Conservation (phyloP, 495 filamentous ascomycete genomes). For the Aspergillus sclerotioniger region DNA sequence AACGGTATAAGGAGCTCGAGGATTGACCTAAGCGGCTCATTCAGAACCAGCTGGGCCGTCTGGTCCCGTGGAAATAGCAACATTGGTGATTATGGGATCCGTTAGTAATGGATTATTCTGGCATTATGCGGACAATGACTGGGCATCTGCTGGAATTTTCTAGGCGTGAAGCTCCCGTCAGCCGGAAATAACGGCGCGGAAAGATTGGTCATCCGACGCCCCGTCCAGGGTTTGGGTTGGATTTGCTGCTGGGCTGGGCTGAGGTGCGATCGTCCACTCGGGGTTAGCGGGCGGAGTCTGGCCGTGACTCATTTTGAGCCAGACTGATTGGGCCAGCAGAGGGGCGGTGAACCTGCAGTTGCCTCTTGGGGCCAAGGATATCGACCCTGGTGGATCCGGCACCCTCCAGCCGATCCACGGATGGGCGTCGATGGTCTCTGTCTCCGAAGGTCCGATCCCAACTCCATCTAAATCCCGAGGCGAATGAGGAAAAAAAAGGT, state of each 20-base stretch:
- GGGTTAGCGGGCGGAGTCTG: constrained; percentile 7
- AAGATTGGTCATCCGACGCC: constrained; percentile 21
- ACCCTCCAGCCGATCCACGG: constrained; percentile 16
- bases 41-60: neutral
- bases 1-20: neutral
- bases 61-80: neutral
- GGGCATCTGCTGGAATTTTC: constrained; percentile 8
- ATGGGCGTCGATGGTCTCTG: constrained; percentile 4
- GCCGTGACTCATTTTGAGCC: constrained; percentile 12
- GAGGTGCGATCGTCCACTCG: constrained; percentile 6
- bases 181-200: constrained; percentile 13
- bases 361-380: constrained; percentile 1
- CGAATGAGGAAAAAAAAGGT: constrained; percentile 5
- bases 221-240: neutral
- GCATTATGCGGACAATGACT: neutral
- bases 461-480: constrained; percentile 13
- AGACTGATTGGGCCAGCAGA: constrained; percentile 4
- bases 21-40: neutral
- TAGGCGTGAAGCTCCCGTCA: neutral
- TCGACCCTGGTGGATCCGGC: constrained; percentile 7
- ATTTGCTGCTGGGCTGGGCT: neutral
- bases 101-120: neutral
- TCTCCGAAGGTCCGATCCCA: constrained; percentile 15
- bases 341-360: constrained; percentile 14
- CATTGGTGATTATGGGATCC: neutral